Evolutionary conservation across 2,329 filamentous ascomycete species (phyloP).

Genomic region (Epichloe baconii): DNA sequence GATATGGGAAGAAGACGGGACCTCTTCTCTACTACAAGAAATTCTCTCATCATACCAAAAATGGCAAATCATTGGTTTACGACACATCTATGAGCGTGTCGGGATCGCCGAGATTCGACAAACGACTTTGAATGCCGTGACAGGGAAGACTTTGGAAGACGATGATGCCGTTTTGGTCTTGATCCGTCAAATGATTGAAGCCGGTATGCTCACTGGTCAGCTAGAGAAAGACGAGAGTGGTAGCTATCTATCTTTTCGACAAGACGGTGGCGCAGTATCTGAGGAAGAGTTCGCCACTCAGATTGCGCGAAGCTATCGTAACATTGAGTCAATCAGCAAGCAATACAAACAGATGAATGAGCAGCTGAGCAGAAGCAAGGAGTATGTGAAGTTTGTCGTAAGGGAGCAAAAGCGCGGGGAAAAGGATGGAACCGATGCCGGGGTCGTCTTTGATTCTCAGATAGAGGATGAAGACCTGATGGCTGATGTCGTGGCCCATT

Average conservation of each 20-base stretch:
- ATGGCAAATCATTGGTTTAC: constrained; percentile 62
- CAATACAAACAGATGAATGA: constrained; percentile 40
- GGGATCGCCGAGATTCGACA: constrained; percentile 39
- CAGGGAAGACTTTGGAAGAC: constrained; percentile 28
- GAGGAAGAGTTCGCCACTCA: constrained; percentile 38
- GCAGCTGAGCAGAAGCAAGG: constrained; percentile 39
- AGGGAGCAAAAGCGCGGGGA: constrained; percentile 34
- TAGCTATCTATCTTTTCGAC: constrained; percentile 38
- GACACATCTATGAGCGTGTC: constrained; percentile 54
- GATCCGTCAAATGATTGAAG: constrained; percentile 41
- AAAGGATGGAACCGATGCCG: constrained; percentile 25
- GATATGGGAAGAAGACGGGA: constrained; percentile 60
- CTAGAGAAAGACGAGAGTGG: constrained; percentile 33
- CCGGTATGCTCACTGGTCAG: constrained; percentile 37
- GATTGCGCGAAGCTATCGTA: constrained; percentile 27
- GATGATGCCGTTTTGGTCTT: constrained; percentile 33
- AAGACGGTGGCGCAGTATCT: constrained; percentile 27
- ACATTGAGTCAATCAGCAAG: constrained; percentile 31
- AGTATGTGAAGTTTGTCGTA: constrained; percentile 37
- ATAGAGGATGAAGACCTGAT: constrained; percentile 51
- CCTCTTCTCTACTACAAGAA: constrained; percentile 55
- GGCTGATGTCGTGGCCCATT: constrained; percentile 27
- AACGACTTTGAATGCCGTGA: constrained; percentile 41
- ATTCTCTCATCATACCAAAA: constrained; percentile 59
- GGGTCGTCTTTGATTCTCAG: constrained; percentile 30